Percentiles rank a stretch among this genome's conserved stretches.
These are phyloP conservation scores for Aspergillus fijiensis DNA, from an alignment of 2,329 filamentous ascomycete genomes.

Conservation along the genomic window DNA sequence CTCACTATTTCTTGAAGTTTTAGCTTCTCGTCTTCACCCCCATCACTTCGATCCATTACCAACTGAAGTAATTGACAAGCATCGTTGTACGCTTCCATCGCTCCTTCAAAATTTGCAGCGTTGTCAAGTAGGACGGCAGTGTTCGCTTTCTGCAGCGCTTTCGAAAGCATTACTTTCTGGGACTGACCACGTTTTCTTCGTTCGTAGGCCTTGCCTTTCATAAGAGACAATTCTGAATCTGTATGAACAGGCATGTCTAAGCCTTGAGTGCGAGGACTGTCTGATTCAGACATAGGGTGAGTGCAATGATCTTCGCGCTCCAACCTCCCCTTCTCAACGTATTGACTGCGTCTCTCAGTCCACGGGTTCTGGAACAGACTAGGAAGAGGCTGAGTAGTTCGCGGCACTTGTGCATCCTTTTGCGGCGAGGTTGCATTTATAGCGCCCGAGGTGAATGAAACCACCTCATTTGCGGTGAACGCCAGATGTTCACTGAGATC, in stretches of 20 bases:
- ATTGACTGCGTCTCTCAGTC: slow-evolving; percentile 1
- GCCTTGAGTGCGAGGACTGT: slow-evolving; percentile 18
- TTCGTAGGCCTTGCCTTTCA: slow-evolving; percentile 28
- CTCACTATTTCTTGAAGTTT: slow-evolving; percentile 93
- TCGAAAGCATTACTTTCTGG: slow-evolving; percentile 96
- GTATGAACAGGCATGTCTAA: slow-evolving; percentile 25
- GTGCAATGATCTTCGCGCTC: slow-evolving; percentile 4
- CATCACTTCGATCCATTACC: slow-evolving; percentile 80
- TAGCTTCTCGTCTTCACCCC: slow-evolving; percentile 74
- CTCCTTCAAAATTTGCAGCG: slow-evolving; percentile 89
- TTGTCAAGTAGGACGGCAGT: slow-evolving; percentile 94
- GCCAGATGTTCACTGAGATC: not conserved
- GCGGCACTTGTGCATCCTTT: slow-evolving; percentile 22
- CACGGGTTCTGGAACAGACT: slow-evolving; percentile 17
- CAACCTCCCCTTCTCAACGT: not conserved
- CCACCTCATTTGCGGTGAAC: not conserved
- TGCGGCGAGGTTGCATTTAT: slow-evolving; percentile 8
- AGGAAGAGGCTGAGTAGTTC: slow-evolving; percentile 3
- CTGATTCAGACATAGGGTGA: slow-evolving; percentile 6
- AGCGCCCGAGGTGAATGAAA: not conserved
- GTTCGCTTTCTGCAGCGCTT: slow-evolving; percentile 91
- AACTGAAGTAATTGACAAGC: slow-evolving; percentile 85
- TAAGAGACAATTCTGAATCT: slow-evolving; percentile 26
- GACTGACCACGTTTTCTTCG: slow-evolving; percentile 55
- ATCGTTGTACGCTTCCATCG: slow-evolving; percentile 85